Percentiles rank a stretch among this genome's conserved stretches.
Conservation (phyloP, 129 eudicot genomes). For the Centrapalus pauciflorus region DNA sequence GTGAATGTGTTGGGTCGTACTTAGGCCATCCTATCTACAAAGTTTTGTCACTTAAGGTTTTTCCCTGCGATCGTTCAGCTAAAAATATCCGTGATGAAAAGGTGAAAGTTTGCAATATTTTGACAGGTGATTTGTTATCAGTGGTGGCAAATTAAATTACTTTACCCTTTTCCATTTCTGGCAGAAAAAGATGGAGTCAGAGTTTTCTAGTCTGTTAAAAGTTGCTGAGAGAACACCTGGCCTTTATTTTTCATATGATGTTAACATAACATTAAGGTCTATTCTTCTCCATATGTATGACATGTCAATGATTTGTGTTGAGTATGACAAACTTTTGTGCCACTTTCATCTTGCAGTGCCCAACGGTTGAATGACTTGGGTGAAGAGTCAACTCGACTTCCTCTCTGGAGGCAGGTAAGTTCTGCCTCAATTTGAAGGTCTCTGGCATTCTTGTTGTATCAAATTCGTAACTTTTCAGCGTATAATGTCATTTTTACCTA, state of each 20-base stretch:
- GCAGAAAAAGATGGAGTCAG: conserved; percentile 75
- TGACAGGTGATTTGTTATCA: background rate
- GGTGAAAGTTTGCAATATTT: conserved; percentile 31
- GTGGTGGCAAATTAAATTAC: background rate
- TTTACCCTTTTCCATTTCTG: background rate
- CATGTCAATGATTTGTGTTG: background rate
- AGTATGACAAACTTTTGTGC: background rate
- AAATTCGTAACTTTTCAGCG: conserved; percentile 1
- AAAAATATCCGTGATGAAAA: conserved; percentile 54
- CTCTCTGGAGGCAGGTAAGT: conserved; percentile 91
- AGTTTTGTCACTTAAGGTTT: conserved; percentile 52
- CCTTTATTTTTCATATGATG: conserved; percentile 74
- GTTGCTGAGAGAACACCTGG: conserved; percentile 66
- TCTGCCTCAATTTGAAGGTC: background rate
- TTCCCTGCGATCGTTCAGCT: conserved; percentile 66
- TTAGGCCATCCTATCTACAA: conserved; percentile 69
- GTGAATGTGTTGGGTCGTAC: conserved; percentile 71
- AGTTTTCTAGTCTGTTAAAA: conserved; percentile 50
- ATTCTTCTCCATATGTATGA: conserved; percentile 1
- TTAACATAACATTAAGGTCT: conserved; percentile 78
- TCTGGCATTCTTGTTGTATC: background rate
- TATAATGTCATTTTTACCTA: background rate
- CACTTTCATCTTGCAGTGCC: conserved; percentile 37
- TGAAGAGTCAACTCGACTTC: conserved; percentile 72
- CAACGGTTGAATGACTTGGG: conserved; percentile 71